Percentiles rank a stretch among this genome's conserved stretches.
These are phyloP conservation scores for Saccharata proteae DNA, from an alignment of 2,329 filamentous ascomycete species.

Conservation along the genomic window DNA sequence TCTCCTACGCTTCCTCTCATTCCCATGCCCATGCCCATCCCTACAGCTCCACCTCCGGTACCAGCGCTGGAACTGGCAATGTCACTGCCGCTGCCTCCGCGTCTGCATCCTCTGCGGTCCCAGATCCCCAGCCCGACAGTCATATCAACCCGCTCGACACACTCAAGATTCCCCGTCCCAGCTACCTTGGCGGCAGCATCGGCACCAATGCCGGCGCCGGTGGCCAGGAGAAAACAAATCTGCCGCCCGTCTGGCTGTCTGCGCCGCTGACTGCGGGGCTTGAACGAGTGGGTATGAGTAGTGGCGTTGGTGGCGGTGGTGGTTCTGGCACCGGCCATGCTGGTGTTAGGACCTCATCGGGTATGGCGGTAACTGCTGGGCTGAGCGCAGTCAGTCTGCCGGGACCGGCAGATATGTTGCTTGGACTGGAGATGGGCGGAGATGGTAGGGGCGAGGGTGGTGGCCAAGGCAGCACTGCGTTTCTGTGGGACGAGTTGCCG, in stretches of 20 bases:
- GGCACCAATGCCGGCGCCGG: conserved; percentile 13
- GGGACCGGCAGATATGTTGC: conserved; percentile 20
- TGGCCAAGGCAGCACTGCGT: neutral
- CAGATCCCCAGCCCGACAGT: no score
- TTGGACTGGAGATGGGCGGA: conserved; percentile 14
- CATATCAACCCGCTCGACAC: conserved; percentile 20
- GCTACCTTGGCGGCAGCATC: conserved; percentile 2
- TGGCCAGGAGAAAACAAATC: conserved; percentile 6
- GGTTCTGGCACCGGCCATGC: no score
- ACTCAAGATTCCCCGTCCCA: conserved; percentile 15
- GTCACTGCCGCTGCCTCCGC: no score
- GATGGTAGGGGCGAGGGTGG: conserved; percentile 9
- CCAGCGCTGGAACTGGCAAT: no score
- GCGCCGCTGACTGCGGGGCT: conserved; percentile 4
- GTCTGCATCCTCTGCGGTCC: no score
- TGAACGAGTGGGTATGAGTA: neutral
- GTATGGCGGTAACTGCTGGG: neutral
- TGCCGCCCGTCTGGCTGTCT: conserved; percentile 6
- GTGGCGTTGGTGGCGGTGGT: neutral
- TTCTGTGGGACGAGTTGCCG: neutral
- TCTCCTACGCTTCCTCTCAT: conserved; percentile 25
- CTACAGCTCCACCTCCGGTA: no score
- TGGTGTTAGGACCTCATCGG: no score
- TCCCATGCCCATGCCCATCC: no score
- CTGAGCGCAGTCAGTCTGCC: conserved; percentile 19